Conservation (phyloP, 345 rosid species). For the Populus euphratica region DNA sequence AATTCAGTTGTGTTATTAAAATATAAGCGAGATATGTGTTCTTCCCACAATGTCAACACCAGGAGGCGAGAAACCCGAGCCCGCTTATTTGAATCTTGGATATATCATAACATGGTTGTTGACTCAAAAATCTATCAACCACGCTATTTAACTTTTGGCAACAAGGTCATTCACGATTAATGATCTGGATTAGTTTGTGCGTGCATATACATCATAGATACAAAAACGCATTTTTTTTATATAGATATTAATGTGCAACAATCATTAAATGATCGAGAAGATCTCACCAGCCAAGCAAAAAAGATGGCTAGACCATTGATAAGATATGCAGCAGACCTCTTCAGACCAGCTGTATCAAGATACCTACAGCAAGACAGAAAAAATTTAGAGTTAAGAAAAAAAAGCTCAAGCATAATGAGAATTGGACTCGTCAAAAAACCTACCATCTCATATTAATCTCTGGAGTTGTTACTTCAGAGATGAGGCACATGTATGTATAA, state of each 20-base stretch:
- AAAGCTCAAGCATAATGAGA: neutral
- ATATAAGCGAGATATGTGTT: neutral
- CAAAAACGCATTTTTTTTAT: neutral
- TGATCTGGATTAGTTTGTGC: neutral
- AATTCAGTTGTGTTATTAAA: neutral
- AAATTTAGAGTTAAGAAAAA: neutral
- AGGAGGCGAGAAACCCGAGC: neutral
- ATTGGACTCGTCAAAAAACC: neutral
- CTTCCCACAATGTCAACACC: neutral
- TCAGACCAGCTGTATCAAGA: constrained; percentile 33
- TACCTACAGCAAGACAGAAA: constrained; percentile 14
- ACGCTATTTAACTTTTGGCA: neutral
- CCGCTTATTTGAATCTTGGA: constrained; percentile 1
- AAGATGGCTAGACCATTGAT: constrained; percentile 29
- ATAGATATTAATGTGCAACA: neutral
- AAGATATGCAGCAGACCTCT: constrained; percentile 27
- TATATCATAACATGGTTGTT: neutral
- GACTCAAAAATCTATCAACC: neutral
- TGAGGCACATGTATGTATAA: constrained; percentile 33
- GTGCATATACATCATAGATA: neutral
- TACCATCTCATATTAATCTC: constrained; percentile 35
- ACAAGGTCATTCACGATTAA: neutral
- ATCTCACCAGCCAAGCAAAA: constrained; percentile 30
- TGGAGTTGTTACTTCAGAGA: constrained; percentile 34
- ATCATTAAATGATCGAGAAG: constrained; percentile 1